Evolutionary conservation across 305 asterid genomes (phyloP).

Genomic region (Striga hermonthica): DNA sequence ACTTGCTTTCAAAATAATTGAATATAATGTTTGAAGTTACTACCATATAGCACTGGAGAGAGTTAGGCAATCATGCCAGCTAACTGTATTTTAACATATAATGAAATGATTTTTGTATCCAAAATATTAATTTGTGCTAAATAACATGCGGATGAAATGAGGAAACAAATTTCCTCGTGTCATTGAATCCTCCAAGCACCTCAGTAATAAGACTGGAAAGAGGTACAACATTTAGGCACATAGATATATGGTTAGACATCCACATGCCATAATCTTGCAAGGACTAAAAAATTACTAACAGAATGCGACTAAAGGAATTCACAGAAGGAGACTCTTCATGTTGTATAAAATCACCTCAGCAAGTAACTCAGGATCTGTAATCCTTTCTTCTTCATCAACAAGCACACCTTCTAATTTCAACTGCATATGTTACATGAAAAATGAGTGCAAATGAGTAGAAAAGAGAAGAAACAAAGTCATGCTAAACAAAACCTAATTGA

Average conservation of each 20-base stretch:
- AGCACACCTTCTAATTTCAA: conserved; percentile 65
- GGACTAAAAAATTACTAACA: conserved; percentile 3
- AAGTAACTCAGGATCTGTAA: conserved; percentile 70
- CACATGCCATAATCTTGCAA: conserved; percentile 16
- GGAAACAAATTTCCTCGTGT: conserved; percentile 6
- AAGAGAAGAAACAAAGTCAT: background rate
- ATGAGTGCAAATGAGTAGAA: conserved; percentile 9
- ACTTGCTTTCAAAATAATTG: background rate
- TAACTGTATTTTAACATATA: background rate
- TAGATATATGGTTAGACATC: conserved; percentile 6
- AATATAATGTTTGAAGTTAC: background rate
- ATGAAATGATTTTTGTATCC: background rate
- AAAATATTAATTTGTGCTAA: conserved; percentile 4
- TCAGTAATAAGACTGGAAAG: conserved; percentile 11
- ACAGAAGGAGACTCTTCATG: conserved; percentile 11
- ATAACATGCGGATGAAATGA: background rate
- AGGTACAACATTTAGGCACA: conserved; percentile 22
- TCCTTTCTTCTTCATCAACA: conserved; percentile 78
- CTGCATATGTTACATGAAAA: conserved; percentile 38
- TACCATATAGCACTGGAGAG: background rate
- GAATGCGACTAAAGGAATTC: conserved; percentile 18
- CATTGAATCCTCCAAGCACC: conserved; percentile 14
- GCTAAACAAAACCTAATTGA: background rate
- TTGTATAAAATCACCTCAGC: conserved; percentile 58
- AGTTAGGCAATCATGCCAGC: conserved; percentile 3